Base-by-base conservation (phyloP, 441 rosid species). In the Breynia disticha region DNA sequence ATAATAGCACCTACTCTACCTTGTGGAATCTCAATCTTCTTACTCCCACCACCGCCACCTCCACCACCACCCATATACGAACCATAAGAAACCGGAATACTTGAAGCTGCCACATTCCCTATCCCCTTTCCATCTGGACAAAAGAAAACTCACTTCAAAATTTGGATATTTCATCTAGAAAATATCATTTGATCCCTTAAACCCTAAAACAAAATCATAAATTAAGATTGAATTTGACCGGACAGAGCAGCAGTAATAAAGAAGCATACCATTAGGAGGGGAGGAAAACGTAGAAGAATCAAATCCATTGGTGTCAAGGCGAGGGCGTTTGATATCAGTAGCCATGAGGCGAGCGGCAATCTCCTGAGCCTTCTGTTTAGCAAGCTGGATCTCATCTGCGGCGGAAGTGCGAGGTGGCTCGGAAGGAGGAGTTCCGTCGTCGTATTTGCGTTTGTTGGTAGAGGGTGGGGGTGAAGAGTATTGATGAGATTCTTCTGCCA, bases 1-100 rank as follows among this genome's bases (percentile, higher is more conserved):
- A 93, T 93, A 21, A 93, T 84, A 59, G 89, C 99, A 56, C 99
- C 99, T 61, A 93, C 97, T 79, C 97, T 81, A 52, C 73, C 89
- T 58, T 84, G 86, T 16, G 99, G 99, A 65, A 93, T 70, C 39
- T 86, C 97, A 62, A 93, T 89, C 77, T 74, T 93, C 66, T 86
- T 93, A 60, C 86, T 84, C 9, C 86, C 59, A 17, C 78, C 46
- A 14, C 80, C 80, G n/a, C n/a, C n/a, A n/a, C n/a, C n/a, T n/a
- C n/a, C n/a, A n/a, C n/a, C n/a, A 10, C 84, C 53, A 17, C 84
- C 84, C 65, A 83, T 77, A 67, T 60, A 82, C 42, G 87, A 73
- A 45, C 84, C 87, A 65, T 88, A 86, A 0, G 95, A 81, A 60
- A 72, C 77, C 1, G 95, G 87, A 48, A 86, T 77, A 0, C 83